Base-by-base conservation (phyloP, 805 yeast genomes). In the Starmerella gropengiesseri region DNA sequence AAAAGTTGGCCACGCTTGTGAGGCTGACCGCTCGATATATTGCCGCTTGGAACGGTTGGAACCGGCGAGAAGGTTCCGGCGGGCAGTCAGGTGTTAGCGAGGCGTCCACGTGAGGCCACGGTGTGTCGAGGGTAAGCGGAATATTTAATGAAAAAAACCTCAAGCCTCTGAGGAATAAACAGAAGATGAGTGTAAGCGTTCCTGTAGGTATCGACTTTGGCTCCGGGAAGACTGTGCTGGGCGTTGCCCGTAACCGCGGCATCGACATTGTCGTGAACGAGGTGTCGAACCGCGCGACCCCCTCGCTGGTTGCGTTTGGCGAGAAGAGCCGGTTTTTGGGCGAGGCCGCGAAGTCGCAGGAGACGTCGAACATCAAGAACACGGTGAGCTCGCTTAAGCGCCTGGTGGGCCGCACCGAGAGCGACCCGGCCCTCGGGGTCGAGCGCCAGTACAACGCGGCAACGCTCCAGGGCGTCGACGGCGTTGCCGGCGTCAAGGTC, bases 251-350 rank as follows among this genome's bases (percentile, higher is more conserved):
- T 65, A 91, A 89, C 77, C 80, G 97, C 72, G 97, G 97, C 62
- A 91, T 91, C 62, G 99, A 91, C 66, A 80, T 91, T 59, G 84
- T 91, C 59, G 97, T 91, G 69, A 91, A 91, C 64, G 99, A 91
- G 69, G 97, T 91, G 37, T 87, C 97, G 45, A 91, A 91, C 80
- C 81, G 99, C 68, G 66, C 93, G 54, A 91, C 99, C 26, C 98
- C 99, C 19, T 65, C 82, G 25, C 64, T 84, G 53, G 91, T 91
- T 55, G 97, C 95, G 26, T 91, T 91, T 57, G 96, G 96, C 55
- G 62, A 60, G 53, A 84, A 82, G 68, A 79, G 75, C 74, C 79
- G 99, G 70, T 78, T 75, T 61, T 77, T 91, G 55, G 99, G 99
- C 62, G 99, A 91, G 70, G 59, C 82, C 41, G 98, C 94, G 60